phyloP scores from a whole-genome alignment of 1,284 basidiomycete species.

The Coriolopsis trogii region DNA sequence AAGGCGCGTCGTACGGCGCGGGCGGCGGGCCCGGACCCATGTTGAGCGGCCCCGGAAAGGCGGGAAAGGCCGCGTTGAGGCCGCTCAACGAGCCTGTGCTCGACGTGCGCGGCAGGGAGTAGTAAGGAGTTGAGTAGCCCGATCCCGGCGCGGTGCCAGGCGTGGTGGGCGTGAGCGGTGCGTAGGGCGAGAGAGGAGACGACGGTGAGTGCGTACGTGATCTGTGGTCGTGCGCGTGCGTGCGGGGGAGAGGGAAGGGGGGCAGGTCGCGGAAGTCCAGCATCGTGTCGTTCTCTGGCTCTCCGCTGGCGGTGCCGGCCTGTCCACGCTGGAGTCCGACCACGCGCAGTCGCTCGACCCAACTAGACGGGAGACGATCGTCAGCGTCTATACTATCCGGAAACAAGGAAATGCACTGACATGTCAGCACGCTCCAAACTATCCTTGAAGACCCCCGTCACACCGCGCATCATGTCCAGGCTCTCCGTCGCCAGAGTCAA shows the following conservation, averaged over 20 bases:
- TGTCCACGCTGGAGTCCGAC: slow-evolving; percentile 71
- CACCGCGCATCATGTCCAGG: slow-evolving; percentile 87
- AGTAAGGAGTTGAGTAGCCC: slow-evolving; percentile 28
- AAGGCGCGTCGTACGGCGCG: slow-evolving; percentile 21
- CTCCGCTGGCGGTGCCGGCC: slow-evolving; percentile 19
- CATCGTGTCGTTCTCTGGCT: slow-evolving; percentile 16
- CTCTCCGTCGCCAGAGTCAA: slow-evolving; percentile 88
- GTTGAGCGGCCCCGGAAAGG: slow-evolving; percentile 23
- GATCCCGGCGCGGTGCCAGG: slow-evolving; percentile 18
- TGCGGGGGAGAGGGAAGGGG: slow-evolving; percentile 8
- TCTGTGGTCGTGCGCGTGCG: slow-evolving; percentile 13
- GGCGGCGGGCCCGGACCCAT: no score
- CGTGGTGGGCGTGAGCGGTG: slow-evolving; percentile 20
- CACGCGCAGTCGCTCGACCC: slow-evolving; percentile 78
- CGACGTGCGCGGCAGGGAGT: slow-evolving; percentile 16
- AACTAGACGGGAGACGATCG: slow-evolving; percentile 42
- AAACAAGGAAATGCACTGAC: slow-evolving; percentile 47
- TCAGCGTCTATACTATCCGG: slow-evolving; percentile 8
- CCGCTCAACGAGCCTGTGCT: slow-evolving; percentile 23
- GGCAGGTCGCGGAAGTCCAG: slow-evolving; percentile 24
- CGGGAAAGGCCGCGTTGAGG: slow-evolving; percentile 11
- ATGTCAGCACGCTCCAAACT: slow-evolving; percentile 87
- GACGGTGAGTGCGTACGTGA: slow-evolving; percentile 26
- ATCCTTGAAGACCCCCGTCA: slow-evolving; percentile 86
- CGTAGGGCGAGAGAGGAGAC: slow-evolving; percentile 27